Evolutionary conservation across 1,284 basidiomycete genomes (phyloP).

Genomic region (Calocybe gambosa): DNA sequence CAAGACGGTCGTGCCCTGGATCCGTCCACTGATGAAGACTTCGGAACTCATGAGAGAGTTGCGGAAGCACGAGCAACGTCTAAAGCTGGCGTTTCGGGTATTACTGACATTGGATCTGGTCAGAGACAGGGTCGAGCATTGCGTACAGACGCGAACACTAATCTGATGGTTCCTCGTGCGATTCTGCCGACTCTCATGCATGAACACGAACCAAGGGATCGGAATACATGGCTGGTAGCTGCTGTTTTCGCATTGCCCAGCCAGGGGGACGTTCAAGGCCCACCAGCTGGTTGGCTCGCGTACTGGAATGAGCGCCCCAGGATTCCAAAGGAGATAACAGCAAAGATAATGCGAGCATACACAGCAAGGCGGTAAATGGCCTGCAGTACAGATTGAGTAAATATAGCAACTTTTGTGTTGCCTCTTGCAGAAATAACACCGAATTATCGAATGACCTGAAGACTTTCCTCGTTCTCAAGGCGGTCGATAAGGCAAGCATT

Average conservation of each 20-base stretch:
- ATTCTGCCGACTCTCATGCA: constrained; percentile 61
- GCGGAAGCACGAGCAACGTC: constrained; percentile 50
- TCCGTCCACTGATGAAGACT: constrained; percentile 34
- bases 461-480: too few relatives aligned
- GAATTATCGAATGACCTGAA: too few relatives aligned
- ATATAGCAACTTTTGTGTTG: too few relatives aligned
- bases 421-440: too few relatives aligned
- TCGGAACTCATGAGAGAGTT: constrained; percentile 41
- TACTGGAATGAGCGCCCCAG: constrained; percentile 50
- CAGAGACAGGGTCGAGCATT: constrained; percentile 37
- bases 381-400: too few relatives aligned
- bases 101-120: constrained; percentile 41
- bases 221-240: constrained; percentile 57
- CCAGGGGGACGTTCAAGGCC: constrained; percentile 32
- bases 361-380: constrained; percentile 4
- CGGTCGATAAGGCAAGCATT: too few relatives aligned
- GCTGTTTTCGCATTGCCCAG: constrained; percentile 63
- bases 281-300: constrained; percentile 39
- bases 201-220: constrained; percentile 34
- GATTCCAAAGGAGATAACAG: constrained; percentile 37
- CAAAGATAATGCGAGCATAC: constrained; percentile 11
- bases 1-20: constrained; percentile 56
- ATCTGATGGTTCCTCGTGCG: constrained; percentile 62
- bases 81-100: constrained; percentile 56
- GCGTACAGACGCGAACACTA: constrained; percentile 69